Base-by-base conservation (phyloP, 805 yeast species). In the Starmera quercuum region DNA sequence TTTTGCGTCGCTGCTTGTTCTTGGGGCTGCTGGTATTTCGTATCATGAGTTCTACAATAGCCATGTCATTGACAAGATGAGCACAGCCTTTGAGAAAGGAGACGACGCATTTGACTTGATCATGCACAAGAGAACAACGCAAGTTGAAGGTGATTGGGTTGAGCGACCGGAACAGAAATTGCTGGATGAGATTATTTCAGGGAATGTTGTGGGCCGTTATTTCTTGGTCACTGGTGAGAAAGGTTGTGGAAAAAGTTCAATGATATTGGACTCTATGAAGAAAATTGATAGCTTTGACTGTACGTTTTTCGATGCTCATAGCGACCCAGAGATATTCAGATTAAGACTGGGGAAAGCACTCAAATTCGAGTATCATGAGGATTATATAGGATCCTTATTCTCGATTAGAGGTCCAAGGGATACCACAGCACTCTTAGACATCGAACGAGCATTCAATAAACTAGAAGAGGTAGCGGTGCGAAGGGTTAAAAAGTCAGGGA, bases 351-450 rank as follows among this genome's bases (percentile, higher is more conserved):
- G 95, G 2, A 71, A 73, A 39, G 88, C 94, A 0, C 59, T 84
- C 31, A 75, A 80, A 39, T 84, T 77, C 51, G 76, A 76, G 26
- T 84, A 67, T 51, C 78, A 72, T 42, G 95, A 84, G 49, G 95
- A 84, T 54, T 84, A 84, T 53, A 75, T 84, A 36, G 95, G 95
- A 0, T 75, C 88, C 0, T 61, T 84, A 35, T 84, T 84, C 45
- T 78, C 86, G 12, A 81, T 84, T 31, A 60, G 84, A 20, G 95
- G 95, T 0, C 95, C 94, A 10, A 65, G 95, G 37, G 95, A 84
- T 41, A 80, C 92, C 5, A 82, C 88, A 0, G 90, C 92, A 0
- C 54, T 83, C 31, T 59, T 83, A 26, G 95, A 83, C 49, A 83
- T 84, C 29, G 95, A 84, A 52, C 63, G 95, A 31, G 94, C 92